These are phyloP conservation scores for Fomitiporia mediterranea DNA, from an alignment of 1,284 basidiomycete genomes.

Conservation along the genomic window DNA sequence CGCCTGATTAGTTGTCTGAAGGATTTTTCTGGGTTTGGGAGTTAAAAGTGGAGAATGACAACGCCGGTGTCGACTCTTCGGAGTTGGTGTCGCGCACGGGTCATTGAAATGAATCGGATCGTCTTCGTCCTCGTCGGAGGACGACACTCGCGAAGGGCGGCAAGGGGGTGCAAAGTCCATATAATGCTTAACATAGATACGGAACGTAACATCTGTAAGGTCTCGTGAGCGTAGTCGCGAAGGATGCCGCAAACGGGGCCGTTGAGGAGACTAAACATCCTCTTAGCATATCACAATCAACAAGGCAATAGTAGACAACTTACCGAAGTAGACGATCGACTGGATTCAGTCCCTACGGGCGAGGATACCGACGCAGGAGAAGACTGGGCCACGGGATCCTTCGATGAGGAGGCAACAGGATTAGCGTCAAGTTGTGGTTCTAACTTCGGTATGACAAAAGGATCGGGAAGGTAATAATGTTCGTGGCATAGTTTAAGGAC, in stretches of 20 bases:
- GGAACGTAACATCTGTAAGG: constrained; percentile 62
- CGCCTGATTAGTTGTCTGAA: constrained; percentile 23
- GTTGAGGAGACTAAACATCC: constrained; percentile 36
- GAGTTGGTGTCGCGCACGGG: constrained; percentile 5
- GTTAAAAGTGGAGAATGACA: not conserved
- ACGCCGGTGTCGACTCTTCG: not conserved
- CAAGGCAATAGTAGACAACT: constrained; percentile 18
- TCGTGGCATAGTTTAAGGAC: constrained; percentile 52
- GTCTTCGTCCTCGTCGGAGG: not conserved
- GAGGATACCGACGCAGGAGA: constrained; percentile 19
- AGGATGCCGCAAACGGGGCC: constrained; percentile 54
- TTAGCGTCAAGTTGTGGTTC: constrained; percentile 8
- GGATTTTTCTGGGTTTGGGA: not conserved
- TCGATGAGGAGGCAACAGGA: constrained; percentile 1
- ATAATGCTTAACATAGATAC: constrained; percentile 70
- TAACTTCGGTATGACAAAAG: constrained; percentile 43
- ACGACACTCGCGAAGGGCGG: constrained; percentile 18
- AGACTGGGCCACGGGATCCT: constrained; percentile 15
- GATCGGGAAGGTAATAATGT: constrained; percentile 42
- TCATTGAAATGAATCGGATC: not conserved
- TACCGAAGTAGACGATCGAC: constrained; percentile 13
- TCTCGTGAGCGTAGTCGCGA: constrained; percentile 58
- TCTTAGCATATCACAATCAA: not conserved
- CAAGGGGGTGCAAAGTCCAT: constrained; percentile 48
- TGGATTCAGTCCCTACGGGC: constrained; percentile 19